Conservation (phyloP, 768 basidiomycete genomes). For the Tylopilus vinaceipallidus region DNA sequence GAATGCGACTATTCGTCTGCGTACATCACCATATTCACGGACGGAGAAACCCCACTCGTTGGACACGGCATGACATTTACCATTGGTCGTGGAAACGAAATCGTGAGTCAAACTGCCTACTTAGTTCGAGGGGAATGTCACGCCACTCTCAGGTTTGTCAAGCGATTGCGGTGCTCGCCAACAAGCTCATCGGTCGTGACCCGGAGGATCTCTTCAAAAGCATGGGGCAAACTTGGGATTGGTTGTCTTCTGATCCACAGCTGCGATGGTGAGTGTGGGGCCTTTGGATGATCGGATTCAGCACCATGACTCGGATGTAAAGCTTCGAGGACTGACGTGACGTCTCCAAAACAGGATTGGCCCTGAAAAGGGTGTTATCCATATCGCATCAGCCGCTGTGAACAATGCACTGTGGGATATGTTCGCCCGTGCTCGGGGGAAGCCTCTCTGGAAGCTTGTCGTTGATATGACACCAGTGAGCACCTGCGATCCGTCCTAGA, state of each 20-base stretch:
- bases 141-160: constrained; percentile 59
- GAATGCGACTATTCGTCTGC: constrained; percentile 97
- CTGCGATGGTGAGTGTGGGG: constrained; percentile 65
- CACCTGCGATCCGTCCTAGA: background rate
- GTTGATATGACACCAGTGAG: constrained; percentile 82
- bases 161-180: constrained; percentile 77
- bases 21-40: constrained; percentile 75
- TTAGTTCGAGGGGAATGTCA: background rate
- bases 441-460: constrained; percentile 93
- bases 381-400: constrained; percentile 84
- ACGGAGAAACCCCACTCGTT: constrained; percentile 60
- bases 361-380: constrained; percentile 94
- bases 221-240: constrained; percentile 92
- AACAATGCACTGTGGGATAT: constrained; percentile 95
- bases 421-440: constrained; percentile 73
- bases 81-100: constrained; percentile 93
- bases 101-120: constrained; percentile 44
- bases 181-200: constrained; percentile 79
- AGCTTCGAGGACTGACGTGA: background rate
- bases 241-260: constrained; percentile 85
- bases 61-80: constrained; percentile 97
- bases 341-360: constrained; percentile 65
- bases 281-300: background rate
- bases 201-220: constrained; percentile 79
- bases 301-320: background rate